phyloP scores from a whole-genome alignment of 108 stramenopile species.

The Cyclotella choctawhatcheeana region DNA sequence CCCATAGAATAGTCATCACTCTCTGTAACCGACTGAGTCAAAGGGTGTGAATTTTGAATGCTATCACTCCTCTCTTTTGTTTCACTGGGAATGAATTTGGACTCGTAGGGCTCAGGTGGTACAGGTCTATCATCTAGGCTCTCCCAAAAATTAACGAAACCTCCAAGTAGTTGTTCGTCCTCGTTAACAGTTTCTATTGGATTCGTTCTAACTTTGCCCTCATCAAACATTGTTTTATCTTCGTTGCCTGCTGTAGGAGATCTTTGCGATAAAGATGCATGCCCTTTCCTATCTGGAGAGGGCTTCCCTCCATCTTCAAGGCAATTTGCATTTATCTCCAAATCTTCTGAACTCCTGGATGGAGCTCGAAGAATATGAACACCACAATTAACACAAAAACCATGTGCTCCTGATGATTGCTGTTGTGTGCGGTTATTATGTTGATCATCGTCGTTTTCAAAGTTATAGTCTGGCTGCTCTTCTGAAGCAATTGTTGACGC shows the following conservation, averaged over 20 bases:
- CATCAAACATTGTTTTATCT: background rate
- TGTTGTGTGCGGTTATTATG: constrained; percentile 17
- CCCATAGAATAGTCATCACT: constrained; percentile 46
- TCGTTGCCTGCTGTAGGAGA: constrained; percentile 4
- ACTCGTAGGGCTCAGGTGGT: constrained; percentile 30
- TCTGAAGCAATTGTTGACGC: constrained; percentile 6
- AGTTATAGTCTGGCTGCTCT: constrained; percentile 19
- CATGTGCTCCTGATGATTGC: constrained; percentile 60
- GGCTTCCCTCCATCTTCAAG: constrained; percentile 32
- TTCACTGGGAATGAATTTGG: constrained; percentile 6
- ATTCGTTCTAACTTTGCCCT: background rate
- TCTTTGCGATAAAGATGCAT: background rate
- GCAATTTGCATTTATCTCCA: constrained; percentile 77
- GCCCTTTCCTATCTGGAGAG: background rate
- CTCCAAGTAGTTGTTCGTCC: constrained; percentile 29
- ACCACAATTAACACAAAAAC: constrained; percentile 78
- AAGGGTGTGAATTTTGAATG: background rate
- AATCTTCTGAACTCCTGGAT: constrained; percentile 38
- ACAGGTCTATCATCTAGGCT: constrained; percentile 21
- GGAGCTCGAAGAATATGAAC: constrained; percentile 78
- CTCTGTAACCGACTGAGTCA: constrained; percentile 31
- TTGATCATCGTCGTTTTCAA: constrained; percentile 14
- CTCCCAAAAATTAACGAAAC: constrained; percentile 12
- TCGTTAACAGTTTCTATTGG: constrained; percentile 33
- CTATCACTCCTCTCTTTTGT: constrained; percentile 15